A percentile compares a stretch with the other conserved stretches of the same genome.
Evolutionary conservation across 148 eudicot genomes (phyloP).

Genomic region (Salicornia ramosissima): DNA sequence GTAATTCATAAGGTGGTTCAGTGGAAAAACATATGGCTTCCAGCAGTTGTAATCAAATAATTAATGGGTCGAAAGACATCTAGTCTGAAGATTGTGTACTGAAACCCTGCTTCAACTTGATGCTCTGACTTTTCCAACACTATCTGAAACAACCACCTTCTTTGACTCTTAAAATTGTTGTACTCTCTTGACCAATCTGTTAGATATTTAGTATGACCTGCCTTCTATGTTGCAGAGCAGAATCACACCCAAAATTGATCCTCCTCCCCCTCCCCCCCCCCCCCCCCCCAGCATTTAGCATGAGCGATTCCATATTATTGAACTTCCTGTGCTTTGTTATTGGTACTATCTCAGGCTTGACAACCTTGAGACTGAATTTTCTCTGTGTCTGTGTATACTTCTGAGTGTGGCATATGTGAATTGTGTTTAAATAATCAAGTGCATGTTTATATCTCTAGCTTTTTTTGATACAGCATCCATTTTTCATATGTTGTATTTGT

Average conservation of each 20-base stretch:
- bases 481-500: conserved; percentile 7
- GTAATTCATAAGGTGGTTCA: not conserved
- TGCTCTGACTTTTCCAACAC: not conserved
- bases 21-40: not conserved
- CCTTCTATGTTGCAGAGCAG: no score
- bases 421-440: not conserved
- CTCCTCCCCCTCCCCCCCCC: no score
- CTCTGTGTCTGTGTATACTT: not conserved
- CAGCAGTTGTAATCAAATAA: not conserved
- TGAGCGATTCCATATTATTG: no score
- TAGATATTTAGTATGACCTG: no score
- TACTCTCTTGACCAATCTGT: no score
- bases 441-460: not conserved
- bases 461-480: not conserved
- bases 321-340: not conserved
- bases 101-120: not conserved
- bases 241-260: no score
- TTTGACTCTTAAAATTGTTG: not conserved
- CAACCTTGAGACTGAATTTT: not conserved
- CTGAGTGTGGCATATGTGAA: not conserved
- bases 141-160: not conserved
- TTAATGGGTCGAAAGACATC: not conserved
- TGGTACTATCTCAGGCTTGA: no score
- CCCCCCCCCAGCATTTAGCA: no score
- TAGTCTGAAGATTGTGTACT: not conserved